Conservation (phyloP, 2,329 filamentous ascomycete species). For the Alternaria ethzedia region DNA sequence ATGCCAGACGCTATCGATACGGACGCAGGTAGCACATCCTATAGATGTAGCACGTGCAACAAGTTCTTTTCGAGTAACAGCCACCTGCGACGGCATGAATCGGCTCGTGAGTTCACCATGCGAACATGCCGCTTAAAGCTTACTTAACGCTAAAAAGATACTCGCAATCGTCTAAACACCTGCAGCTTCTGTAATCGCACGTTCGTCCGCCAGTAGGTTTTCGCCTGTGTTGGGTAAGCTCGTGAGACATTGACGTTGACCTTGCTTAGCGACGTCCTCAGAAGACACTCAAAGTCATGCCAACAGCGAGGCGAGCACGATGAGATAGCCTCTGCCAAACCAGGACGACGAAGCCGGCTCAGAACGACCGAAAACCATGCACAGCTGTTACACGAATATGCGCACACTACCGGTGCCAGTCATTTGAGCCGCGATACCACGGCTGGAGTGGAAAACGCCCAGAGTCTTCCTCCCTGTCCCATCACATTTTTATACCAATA, state of each 20-base stretch:
- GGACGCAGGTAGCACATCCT: neutral
- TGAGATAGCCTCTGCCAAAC: neutral
- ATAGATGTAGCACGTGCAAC: neutral
- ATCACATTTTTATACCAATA: slow-evolving; percentile 18
- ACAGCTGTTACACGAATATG: neutral
- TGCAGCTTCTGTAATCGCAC: neutral
- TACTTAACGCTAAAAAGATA: neutral
- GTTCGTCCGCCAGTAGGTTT: neutral
- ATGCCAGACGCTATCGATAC: neutral
- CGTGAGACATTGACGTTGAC: neutral
- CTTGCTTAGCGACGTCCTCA: neutral
- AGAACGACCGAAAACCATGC: neutral
- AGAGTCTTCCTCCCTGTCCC: neutral
- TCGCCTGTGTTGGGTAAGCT: neutral
- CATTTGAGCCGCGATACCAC: neutral
- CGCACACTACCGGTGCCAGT: neutral
- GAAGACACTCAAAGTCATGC: slow-evolving; percentile 7
- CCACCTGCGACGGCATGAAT: neutral
- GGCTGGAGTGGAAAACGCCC: neutral
- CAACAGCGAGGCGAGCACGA: slow-evolving; percentile 1
- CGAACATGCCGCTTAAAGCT: too few relatives aligned
- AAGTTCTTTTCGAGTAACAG: neutral
- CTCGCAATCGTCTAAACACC: neutral
- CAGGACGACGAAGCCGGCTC: neutral
- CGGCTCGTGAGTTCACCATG: neutral